A percentile compares a stretch with the other conserved stretches of the same genome.
Conservation (phyloP, 202 grass and related monocot genomes). For the Sporobolus alterniflorus region DNA sequence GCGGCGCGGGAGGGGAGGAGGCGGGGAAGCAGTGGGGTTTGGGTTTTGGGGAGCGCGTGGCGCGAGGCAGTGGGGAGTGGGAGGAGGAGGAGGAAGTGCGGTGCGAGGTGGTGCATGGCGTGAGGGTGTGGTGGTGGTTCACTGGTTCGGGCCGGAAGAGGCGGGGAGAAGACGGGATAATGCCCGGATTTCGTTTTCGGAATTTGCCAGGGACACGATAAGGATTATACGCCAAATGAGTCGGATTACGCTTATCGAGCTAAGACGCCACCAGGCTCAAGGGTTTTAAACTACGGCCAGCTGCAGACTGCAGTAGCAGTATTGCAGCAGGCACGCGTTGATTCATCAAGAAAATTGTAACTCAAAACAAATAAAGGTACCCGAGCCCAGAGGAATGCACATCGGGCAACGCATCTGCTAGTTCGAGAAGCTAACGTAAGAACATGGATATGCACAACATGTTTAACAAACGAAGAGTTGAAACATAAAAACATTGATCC, state of each 20-base stretch:
- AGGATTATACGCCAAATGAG: not conserved
- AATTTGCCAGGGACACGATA: not conserved
- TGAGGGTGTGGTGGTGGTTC: slow-evolving; percentile 8
- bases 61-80: slow-evolving; percentile 35
- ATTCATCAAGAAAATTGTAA: not conserved
- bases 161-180: slow-evolving; percentile 52
- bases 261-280: not conserved
- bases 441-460: not conserved
- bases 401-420: not conserved
- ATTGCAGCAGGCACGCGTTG: not conserved
- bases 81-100: slow-evolving; percentile 54
- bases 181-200: slow-evolving; percentile 42
- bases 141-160: slow-evolving; percentile 12
- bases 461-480: too few relatives aligned
- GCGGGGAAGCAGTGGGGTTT: slow-evolving; percentile 5
- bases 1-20: slow-evolving; percentile 2
- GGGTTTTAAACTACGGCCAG: not conserved
- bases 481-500: not conserved
- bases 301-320: not conserved
- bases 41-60: slow-evolving; percentile 45
- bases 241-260: not conserved
- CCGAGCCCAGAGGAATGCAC: not conserved
- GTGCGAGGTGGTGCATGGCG: slow-evolving; percentile 53
- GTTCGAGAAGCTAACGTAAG: not conserved
- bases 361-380: not conserved